These are phyloP conservation scores for Kodamaea sagamina DNA, from an alignment of 805 yeast genomes.

Conservation along the genomic window DNA sequence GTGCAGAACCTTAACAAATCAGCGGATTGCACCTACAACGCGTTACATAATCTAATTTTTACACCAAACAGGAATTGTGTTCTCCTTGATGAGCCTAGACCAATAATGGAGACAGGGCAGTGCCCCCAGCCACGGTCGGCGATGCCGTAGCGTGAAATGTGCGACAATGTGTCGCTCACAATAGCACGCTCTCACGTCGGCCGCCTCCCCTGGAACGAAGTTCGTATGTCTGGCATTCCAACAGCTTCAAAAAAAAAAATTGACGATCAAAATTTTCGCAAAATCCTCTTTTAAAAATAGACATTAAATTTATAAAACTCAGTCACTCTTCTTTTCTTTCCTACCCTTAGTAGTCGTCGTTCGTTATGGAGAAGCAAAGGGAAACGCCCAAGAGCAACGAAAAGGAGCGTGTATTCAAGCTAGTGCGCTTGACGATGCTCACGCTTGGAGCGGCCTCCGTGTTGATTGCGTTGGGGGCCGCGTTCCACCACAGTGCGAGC, in stretches of 20 bases:
- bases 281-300: slow-evolving; percentile 3
- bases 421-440: background rate
- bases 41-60: slow-evolving; percentile 1
- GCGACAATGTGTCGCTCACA: too few relatives aligned
- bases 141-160: too few relatives aligned
- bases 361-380: slow-evolving; percentile 13
- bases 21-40: background rate
- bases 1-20: background rate
- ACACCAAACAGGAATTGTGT: slow-evolving; percentile 1
- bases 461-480: slow-evolving; percentile 1
- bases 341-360: slow-evolving; percentile 3
- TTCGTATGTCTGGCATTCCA: too few relatives aligned
- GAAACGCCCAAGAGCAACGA: background rate
- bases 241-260: slow-evolving; percentile 5
- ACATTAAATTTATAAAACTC: background rate
- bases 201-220: background rate
- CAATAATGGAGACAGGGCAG: background rate
- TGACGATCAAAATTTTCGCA: slow-evolving; percentile 10
- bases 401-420: background rate
- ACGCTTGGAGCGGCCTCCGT: slow-evolving; percentile 3
- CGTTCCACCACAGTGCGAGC: background rate
- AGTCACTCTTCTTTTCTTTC: background rate
- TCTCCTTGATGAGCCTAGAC: slow-evolving; percentile 2
- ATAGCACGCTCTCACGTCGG: background rate
- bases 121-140: background rate